These are phyloP conservation scores for Alternaria longipes DNA, from an alignment of 2,329 filamentous ascomycete species.

Conservation along the genomic window DNA sequence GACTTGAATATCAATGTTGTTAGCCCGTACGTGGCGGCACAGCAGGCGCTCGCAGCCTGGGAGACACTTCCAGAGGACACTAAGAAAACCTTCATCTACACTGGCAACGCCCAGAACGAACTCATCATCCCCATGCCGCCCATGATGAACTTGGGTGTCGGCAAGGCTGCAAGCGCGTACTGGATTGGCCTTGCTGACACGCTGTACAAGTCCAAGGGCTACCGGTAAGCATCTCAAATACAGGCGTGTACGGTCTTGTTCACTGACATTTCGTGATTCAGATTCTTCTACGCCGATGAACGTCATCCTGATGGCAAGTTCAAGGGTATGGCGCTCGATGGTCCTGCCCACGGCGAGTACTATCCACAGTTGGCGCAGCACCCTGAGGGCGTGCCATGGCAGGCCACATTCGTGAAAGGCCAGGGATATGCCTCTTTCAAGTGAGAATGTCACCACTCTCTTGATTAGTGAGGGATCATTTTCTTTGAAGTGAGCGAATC, in stretches of 20 bases:
- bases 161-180: neutral
- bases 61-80: neutral
- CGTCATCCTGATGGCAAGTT: neutral
- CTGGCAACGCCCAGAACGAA: neutral
- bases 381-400: neutral
- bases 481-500: neutral
- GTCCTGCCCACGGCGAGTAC: neutral
- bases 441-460: neutral
- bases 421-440: neutral
- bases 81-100: neutral
- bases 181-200: neutral
- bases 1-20: neutral
- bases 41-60: neutral
- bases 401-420: neutral
- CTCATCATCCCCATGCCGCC: neutral
- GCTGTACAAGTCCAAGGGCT: neutral
- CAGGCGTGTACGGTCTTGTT: neutral
- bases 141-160: neutral
- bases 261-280: neutral
- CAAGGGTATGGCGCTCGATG: neutral
- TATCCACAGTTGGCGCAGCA: neutral
- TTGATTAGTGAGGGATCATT: neutral
- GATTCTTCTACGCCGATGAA: neutral
- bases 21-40: neutral
- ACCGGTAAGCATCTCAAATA: neutral